These are phyloP conservation scores for Cymbopogon citratus DNA, from an alignment of 176 grass and related monocot genomes.

Conservation along the genomic window DNA sequence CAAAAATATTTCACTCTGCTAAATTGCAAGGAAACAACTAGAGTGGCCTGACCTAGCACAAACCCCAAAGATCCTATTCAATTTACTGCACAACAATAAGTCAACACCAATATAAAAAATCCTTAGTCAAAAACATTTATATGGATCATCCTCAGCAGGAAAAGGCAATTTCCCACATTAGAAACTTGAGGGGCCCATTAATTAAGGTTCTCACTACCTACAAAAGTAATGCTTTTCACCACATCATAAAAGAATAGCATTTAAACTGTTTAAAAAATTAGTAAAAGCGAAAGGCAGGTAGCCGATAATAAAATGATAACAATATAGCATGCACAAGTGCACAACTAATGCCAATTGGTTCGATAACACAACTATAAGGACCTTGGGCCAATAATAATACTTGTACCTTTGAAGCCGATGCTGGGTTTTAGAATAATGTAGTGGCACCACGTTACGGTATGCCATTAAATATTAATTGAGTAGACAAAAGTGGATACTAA, in stretches of 20 bases:
- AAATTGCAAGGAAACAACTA: slow-evolving; percentile 19
- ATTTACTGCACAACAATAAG: neutral
- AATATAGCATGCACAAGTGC: neutral
- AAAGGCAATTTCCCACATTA: slow-evolving; percentile 8
- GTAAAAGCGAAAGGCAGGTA: slow-evolving; percentile 8
- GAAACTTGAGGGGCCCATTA: slow-evolving; percentile 11
- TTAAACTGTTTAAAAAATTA: neutral
- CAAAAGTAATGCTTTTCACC: slow-evolving; percentile 7
- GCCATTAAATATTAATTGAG: neutral
- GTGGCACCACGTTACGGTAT: neutral
- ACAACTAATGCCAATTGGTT: slow-evolving; percentile 21
- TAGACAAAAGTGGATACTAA: slow-evolving; percentile 3
- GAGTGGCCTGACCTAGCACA: neutral
- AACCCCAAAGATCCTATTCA: slow-evolving; percentile 8
- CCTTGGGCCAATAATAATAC: neutral
- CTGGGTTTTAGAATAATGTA: slow-evolving; percentile 16
- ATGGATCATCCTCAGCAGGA: neutral
- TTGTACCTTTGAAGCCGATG: slow-evolving; percentile 14
- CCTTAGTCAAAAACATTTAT: neutral
- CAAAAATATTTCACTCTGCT: neutral
- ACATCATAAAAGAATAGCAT: neutral
- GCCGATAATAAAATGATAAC: neutral
- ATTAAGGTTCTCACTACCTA: neutral
- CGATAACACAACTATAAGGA: neutral
- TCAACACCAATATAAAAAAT: neutral